These are phyloP conservation scores for Stagonosporopsis rhizophila DNA, from an alignment of 2,329 filamentous ascomycete species.

Conservation along the genomic window DNA sequence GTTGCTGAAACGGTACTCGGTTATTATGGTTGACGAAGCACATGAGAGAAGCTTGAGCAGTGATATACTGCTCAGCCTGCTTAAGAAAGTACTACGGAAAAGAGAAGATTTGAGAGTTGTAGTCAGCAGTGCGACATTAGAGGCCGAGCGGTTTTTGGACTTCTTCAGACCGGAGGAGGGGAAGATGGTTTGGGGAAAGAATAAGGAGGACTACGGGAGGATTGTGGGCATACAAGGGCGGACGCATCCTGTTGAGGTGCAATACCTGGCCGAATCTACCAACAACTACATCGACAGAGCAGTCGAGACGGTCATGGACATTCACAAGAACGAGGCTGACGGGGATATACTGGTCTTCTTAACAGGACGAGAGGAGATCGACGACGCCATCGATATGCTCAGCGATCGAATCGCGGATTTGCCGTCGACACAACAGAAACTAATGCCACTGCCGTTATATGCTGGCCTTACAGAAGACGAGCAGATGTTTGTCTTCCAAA, in stretches of 20 bases:
- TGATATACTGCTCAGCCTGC: conserved; percentile 84
- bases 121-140: conserved; percentile 90
- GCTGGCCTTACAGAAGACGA: conserved; percentile 88
- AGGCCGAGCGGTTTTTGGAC: conserved; percentile 82
- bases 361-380: conserved; percentile 92
- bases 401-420: conserved; percentile 73
- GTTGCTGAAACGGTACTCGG: conserved; percentile 85
- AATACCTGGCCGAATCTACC: conserved; percentile 78
- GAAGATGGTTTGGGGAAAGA: conserved; percentile 47
- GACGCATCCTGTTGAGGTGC: conserved; percentile 85
- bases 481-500: conserved; percentile 94
- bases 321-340: conserved; percentile 78
- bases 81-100: conserved; percentile 87
- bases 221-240: conserved; percentile 89
- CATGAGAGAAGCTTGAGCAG: conserved; percentile 94
- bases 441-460: conserved; percentile 82
- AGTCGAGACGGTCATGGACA: conserved; percentile 83
- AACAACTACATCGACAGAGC: conserved; percentile 88
- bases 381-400: conserved; percentile 78
- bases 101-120: conserved; percentile 85
- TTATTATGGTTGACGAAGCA: conserved; percentile 97
- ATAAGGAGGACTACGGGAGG: conserved; percentile 57
- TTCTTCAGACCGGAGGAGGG: conserved; percentile 71
- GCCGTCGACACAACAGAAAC: conserved; percentile 62
- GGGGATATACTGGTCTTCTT: conserved; percentile 93